Conservation (phyloP, 768 basidiomycete species). For the Macrolepiota albuminosa region DNA sequence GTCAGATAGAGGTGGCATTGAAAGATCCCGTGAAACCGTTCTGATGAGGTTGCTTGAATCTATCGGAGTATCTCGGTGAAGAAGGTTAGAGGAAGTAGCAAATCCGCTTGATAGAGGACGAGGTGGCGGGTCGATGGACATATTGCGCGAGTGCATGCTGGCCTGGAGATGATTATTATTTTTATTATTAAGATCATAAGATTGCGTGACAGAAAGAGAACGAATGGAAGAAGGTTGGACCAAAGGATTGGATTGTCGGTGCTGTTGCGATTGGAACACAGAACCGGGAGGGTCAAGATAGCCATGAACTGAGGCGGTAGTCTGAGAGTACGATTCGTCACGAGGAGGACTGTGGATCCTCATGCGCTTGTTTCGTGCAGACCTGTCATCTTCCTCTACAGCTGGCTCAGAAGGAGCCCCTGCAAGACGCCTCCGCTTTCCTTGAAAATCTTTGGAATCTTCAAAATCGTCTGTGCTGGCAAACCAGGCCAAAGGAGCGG, state of each 20-base stretch:
- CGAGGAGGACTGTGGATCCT: constrained; percentile 46
- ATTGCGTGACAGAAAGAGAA: constrained; percentile 24
- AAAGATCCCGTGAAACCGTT: constrained; percentile 32
- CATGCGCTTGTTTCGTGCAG: constrained; percentile 46
- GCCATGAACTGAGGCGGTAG: constrained; percentile 18
- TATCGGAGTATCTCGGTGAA: constrained; percentile 36
- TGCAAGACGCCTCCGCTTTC: constrained; percentile 50
- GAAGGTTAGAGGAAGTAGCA: constrained; percentile 40
- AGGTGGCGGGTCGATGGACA: constrained; percentile 67
- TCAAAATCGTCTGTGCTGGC: constrained; percentile 44
- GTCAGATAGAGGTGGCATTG: constrained; percentile 41
- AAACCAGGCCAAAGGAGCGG: constrained; percentile 59
- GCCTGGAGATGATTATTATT: constrained; percentile 27
- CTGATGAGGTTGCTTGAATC: constrained; percentile 25
- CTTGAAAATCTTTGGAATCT: constrained; percentile 41
- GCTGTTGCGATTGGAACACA: constrained; percentile 31
- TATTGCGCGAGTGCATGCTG: constrained; percentile 46
- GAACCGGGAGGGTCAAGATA: constrained; percentile 55
- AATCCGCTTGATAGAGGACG: constrained; percentile 32
- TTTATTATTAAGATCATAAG: constrained; percentile 24
- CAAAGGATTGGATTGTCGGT: constrained; percentile 17
- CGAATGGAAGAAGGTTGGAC: constrained; percentile 17
- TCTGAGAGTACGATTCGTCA: constrained; percentile 23
- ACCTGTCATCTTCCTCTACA: constrained; percentile 27
- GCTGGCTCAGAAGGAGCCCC: constrained; percentile 24